A percentile compares a stretch with the other conserved stretches of the same genome.
These are phyloP conservation scores for Entomortierella chlamydospora DNA, from an alignment of 192 early-diverging fungal genomes.

Conservation along the genomic window DNA sequence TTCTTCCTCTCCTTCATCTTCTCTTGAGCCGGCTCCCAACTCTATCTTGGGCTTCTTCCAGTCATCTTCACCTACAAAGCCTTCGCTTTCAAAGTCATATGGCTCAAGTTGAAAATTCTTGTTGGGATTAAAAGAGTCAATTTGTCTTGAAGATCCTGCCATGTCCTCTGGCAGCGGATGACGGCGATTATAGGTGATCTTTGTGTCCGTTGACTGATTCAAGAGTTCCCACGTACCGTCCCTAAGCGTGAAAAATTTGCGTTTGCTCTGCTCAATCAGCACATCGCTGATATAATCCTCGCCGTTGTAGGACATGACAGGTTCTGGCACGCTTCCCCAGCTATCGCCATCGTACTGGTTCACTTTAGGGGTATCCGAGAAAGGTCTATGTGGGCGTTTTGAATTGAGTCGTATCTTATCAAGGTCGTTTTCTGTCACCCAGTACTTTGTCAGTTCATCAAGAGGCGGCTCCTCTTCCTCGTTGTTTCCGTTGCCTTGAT, in stretches of 20 bases:
- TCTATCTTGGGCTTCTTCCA: constrained; percentile 5
- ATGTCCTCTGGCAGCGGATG: neutral
- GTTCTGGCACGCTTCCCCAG: constrained; percentile 27
- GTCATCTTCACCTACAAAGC: constrained; percentile 20
- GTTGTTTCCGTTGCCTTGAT: neutral
- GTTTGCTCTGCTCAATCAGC: constrained; percentile 28
- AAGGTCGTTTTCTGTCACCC: constrained; percentile 13
- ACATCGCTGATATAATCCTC: constrained; percentile 29
- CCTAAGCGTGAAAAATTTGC: constrained; percentile 15
- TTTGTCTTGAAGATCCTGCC: neutral
- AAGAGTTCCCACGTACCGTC: constrained; percentile 27
- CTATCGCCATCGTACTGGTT: constrained; percentile 16
- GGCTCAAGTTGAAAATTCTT: neutral
- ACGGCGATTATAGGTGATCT: constrained; percentile 1
- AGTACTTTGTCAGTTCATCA: constrained; percentile 30
- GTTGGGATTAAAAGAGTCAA: neutral
- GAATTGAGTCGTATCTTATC: constrained; percentile 18
- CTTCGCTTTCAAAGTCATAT: constrained; percentile 10
- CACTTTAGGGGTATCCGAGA: neutral
- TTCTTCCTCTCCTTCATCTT: neutral
- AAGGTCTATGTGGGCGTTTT: constrained; percentile 5
- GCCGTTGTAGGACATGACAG: constrained; percentile 18
- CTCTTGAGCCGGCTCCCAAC: neutral
- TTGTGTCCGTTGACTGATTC: constrained; percentile 18
- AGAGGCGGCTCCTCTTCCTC: constrained; percentile 12